phyloP scores from a whole-genome alignment of 2,329 filamentous ascomycete species.

The Beauveria rudraprayagi region DNA sequence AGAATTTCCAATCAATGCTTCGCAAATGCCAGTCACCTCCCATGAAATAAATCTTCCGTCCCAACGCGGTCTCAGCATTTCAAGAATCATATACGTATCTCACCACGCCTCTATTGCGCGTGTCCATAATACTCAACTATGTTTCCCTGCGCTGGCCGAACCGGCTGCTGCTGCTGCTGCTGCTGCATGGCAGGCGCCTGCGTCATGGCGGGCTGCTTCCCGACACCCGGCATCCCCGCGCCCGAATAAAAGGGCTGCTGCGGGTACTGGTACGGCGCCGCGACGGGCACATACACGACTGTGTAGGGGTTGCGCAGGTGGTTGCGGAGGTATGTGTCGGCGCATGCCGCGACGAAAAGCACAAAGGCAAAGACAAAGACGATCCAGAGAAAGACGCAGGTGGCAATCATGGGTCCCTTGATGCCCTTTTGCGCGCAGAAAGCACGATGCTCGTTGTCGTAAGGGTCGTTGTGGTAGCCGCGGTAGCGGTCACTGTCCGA shows the following conservation, averaged over 20 bases:
- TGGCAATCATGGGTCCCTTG: background rate
- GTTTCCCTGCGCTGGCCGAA: background rate
- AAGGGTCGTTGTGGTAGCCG: background rate
- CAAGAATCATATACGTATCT: background rate
- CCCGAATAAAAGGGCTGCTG: background rate
- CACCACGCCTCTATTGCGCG: background rate
- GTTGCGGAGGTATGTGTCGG: conserved; percentile 14
- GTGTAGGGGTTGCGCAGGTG: background rate
- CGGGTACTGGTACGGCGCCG: background rate
- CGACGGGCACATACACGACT: conserved; percentile 3
- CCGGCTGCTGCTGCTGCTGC: background rate
- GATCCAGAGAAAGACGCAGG: conserved; percentile 3
- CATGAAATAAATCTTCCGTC: background rate
- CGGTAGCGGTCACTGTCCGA: background rate
- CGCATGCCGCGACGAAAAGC: conserved; percentile 1
- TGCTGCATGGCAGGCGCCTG: background rate
- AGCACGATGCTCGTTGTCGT: background rate
- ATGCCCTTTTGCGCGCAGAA: background rate
- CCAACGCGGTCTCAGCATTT: background rate
- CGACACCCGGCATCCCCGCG: background rate
- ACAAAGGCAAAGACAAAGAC: conserved; percentile 3
- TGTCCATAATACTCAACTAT: conserved; percentile 3
- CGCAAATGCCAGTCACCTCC: background rate
- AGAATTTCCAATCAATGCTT: background rate
- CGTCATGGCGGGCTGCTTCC: background rate